Evolutionary conservation across 176 grass and related monocot species (phyloP), one percentile per base, ranked within the genome.

Genomic region (Themeda triandra): DNA sequence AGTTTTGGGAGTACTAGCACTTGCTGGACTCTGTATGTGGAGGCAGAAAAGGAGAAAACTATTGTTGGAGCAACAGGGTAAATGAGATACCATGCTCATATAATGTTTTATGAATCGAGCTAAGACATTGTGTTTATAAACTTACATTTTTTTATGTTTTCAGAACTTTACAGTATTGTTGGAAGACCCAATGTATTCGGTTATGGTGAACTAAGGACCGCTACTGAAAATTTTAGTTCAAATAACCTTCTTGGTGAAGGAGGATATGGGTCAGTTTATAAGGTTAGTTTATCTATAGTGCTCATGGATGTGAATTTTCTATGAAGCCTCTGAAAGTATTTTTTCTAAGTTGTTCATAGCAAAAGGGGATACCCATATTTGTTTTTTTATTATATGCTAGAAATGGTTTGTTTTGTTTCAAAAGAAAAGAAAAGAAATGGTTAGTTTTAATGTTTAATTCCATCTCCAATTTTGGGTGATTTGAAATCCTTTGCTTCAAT

Each of bases 181-280:
- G 90, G 84, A 66, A 86, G 80, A 69, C 90, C 87, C 13, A 87
- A 92, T 62, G 77, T 92, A 28, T 92, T 94, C 54, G 87, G 60
- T 66, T 94, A 97, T 81, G 19, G 77, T 81, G 95, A 91, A 73
- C 71, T 97, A 30, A 94, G 86, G 80, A 80, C 83, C 5, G 86
- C 95, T 44, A 89, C 88, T 71, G 92, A 97, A 48, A 79, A 71
- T 69, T 97, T 97, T 69, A 97, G 45, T 82, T 72, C 92, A 63
- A 63, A 6, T 62, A 97, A 97, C 78, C 77, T 89, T 87, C 86
- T 97, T 59, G 95, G 95, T 54, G 81, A 89, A 88, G 95, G 95
- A 64, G 95, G 95, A 79, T 97, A 92, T 91, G 95, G 95, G 10
- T 54, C 88, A 13, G 95, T 97, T 29, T 89, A 69, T 89, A 97